Evolutionary conservation across 2,329 filamentous ascomycete species (phyloP).

Genomic region (Hypoxylon rubiginosum): DNA sequence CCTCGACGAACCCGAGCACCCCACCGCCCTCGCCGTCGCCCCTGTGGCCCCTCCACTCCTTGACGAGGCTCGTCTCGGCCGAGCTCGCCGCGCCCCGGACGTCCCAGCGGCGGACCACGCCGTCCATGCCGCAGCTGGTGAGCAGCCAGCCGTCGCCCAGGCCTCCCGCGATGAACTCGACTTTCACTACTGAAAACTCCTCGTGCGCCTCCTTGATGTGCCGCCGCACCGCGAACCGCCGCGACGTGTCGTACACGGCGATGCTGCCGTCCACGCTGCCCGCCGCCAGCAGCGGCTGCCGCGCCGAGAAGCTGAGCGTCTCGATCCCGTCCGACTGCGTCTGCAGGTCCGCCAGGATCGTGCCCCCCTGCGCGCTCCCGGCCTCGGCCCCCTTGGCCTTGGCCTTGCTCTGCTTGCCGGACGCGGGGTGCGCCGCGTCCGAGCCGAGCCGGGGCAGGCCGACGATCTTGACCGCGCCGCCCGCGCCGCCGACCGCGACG

Average conservation of each 20-base stretch:
- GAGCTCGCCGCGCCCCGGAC: slow-evolving; percentile 62
- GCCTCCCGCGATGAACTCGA: slow-evolving; percentile 80
- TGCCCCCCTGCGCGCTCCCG: slow-evolving; percentile 60
- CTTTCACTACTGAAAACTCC: slow-evolving; percentile 90
- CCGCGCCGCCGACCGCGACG: slow-evolving; percentile 88
- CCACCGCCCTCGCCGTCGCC: slow-evolving; percentile 89
- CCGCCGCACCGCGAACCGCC: slow-evolving; percentile 87
- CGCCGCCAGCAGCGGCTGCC: slow-evolving; percentile 67
- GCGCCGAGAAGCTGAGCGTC: slow-evolving; percentile 72
- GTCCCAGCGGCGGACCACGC: slow-evolving; percentile 92
- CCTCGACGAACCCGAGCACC: slow-evolving; percentile 91
- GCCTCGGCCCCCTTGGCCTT: slow-evolving; percentile 57
- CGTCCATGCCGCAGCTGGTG: slow-evolving; percentile 92
- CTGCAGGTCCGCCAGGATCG: slow-evolving; percentile 85
- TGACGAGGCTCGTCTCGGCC: slow-evolving; percentile 76
- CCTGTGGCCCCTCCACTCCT: slow-evolving; percentile 92
- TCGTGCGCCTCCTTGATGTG: slow-evolving; percentile 87
- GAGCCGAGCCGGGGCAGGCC: slow-evolving; percentile 77
- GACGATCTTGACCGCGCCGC: slow-evolving; percentile 86
- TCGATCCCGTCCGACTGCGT: slow-evolving; percentile 84
- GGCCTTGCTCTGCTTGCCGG: slow-evolving; percentile 51
- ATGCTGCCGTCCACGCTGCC: slow-evolving; percentile 83
- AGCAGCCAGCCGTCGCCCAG: slow-evolving; percentile 73
- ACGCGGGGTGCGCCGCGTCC: slow-evolving; percentile 42
- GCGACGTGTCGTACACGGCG: slow-evolving; percentile 86